Base-by-base conservation (phyloP, 352 stramenopile species). In the Saprolegnia parasitica region DNA sequence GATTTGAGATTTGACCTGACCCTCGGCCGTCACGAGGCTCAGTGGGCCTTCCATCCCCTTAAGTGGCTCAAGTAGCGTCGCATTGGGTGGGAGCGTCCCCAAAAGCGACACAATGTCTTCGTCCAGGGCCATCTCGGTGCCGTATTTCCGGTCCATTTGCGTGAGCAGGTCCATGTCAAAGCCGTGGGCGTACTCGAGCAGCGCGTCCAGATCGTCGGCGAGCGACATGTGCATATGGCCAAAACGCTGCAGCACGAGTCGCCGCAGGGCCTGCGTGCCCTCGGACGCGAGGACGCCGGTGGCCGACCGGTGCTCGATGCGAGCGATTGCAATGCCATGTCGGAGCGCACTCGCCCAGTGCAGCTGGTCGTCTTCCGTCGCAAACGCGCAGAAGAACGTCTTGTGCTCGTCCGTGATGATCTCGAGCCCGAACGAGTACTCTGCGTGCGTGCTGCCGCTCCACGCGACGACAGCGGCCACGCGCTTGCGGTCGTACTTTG, bases 301-400 rank as follows among this genome's bases (percentile, higher is more conserved):
- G 11, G 63, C 46, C n/a, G 45, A 20, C 29, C 63, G 49, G 18
- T 52, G 20, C 63, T 26, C 63, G 29, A 72, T 6, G 4, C 76
- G 73, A 39, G 70, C 58, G 0, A 84, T 35, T 0, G 75, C 78
- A 10, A 93, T 78, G 0, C 75, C 83, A 18, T 78, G 78, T 35
- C 81, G 77, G 56, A 93, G 82, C 5, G 81, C 82, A 0, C 78
- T 74, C 46, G 88, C 74, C 85, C 85, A 93, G 29, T 82, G 72
- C 24, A 70, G n/a, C 52, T 90, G 90, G 2, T 90, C 81, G 5
- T 82, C 77, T 0, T 75, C 73, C 0, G 62, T 80, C 6, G 73
- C 80, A 5, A 83, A 82, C 5, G 81, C 79, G 65, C 81, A 89
- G 60, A 93, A 93, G 72, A 90, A 93, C 1, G 79, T 85, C 54